These are phyloP conservation scores for Leptographium galeiforme DNA, from an alignment of 2,329 filamentous ascomycete genomes.

Conservation along the genomic window DNA sequence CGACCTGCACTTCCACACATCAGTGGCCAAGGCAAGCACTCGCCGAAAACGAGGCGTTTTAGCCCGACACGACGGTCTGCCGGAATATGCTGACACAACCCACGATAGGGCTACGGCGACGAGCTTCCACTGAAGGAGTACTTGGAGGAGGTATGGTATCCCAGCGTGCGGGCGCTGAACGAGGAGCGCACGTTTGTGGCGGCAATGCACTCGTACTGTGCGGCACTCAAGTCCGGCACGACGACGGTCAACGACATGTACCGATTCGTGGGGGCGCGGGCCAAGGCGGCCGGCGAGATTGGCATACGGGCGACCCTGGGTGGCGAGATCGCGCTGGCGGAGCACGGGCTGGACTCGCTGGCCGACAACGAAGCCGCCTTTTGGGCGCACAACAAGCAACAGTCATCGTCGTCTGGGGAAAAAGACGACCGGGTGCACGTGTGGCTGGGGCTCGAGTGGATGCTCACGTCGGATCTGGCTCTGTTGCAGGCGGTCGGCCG, in stretches of 20 bases:
- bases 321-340: slow-evolving; percentile 1
- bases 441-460: slow-evolving; percentile 5
- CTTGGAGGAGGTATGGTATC: slow-evolving; percentile 2
- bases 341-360: slow-evolving; percentile 1
- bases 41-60: not conserved
- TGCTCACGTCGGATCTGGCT: slow-evolving; percentile 2
- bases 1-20: slow-evolving; percentile 3
- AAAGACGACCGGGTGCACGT: slow-evolving; percentile 1
- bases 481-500: not conserved
- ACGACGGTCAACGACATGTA: slow-evolving; percentile 5
- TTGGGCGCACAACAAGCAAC: not conserved
- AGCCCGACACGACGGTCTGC: not conserved
- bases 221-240: slow-evolving; percentile 2
- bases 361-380: slow-evolving; percentile 2
- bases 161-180: not conserved
- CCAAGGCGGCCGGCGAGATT: not conserved
- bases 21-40: not conserved
- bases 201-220: slow-evolving; percentile 3
- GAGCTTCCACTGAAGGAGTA: slow-evolving; percentile 2
- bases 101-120: not conserved
- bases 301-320: slow-evolving; percentile 3
- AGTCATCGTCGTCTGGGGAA: not conserved
- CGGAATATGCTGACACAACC: not conserved
- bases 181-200: not conserved
- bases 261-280: not conserved